These are phyloP conservation scores for Aegilops bicornis DNA, from an alignment of 176 grass and related monocot genomes.

Conservation along the genomic window DNA sequence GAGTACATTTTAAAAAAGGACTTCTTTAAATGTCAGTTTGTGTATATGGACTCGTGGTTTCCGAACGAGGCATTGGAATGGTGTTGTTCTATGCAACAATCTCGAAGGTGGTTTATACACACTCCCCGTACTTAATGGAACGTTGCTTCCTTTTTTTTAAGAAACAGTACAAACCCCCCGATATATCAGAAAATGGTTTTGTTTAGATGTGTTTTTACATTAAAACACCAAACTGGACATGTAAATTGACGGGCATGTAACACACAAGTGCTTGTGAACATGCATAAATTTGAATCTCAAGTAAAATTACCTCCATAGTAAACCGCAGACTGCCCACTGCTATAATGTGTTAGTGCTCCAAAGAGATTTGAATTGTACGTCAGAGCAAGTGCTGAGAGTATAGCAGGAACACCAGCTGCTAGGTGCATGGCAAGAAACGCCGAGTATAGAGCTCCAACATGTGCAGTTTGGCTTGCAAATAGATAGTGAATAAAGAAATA, in stretches of 20 bases:
- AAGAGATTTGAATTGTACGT: slow-evolving; percentile 95
- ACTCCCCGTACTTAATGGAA: neutral
- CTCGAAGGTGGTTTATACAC: neutral
- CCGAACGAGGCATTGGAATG: neutral
- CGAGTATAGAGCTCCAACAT: slow-evolving; percentile 84
- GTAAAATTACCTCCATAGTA: slow-evolving; percentile 85
- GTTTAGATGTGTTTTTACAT: neutral
- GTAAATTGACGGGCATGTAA: neutral
- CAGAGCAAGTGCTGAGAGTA: slow-evolving; percentile 76
- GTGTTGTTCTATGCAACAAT: neutral
- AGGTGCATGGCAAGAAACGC: slow-evolving; percentile 98
- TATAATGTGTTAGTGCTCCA: slow-evolving; percentile 94
- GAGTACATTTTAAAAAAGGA: neutral
- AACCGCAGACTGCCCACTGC: slow-evolving; percentile 88
- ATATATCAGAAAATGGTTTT: neutral
- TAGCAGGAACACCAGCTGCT: slow-evolving; percentile 84
- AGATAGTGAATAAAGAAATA: slow-evolving; percentile 96
- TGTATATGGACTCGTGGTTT: neutral
- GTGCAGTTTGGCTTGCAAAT: slow-evolving; percentile 95
- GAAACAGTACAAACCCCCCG: neutral
- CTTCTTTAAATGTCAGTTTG: neutral
- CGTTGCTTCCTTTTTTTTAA: neutral
- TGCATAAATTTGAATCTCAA: slow-evolving; percentile 8
- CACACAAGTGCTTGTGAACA: neutral
- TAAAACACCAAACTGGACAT: neutral